Evolutionary conservation across 768 basidiomycete species (phyloP), one percentile per base, ranked within the genome.

Genomic region (Suillus fuscotomentosus): DNA sequence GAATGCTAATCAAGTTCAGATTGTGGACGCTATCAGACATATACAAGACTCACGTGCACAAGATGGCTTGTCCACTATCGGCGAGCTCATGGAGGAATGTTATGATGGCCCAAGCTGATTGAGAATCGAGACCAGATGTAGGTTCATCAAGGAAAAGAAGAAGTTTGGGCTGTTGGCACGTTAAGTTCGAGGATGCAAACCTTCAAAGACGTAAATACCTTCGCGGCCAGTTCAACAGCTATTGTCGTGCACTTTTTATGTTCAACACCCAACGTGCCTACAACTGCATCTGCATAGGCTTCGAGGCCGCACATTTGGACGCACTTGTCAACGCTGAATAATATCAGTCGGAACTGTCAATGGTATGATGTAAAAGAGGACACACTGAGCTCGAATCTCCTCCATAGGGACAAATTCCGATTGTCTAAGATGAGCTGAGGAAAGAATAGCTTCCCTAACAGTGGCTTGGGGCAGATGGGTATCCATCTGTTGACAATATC

Each of bases 71-170:
- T 1, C 94, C 94, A 66, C 84, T 86, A 64, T 90, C 84, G 9
- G 93, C 92, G 38, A 95, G 85, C 54, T 87, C 83, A 11, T 88
- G 82, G 53, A 95, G 78, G 79, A 95, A 92, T 2, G 81, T 77
- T 61, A 93, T 78, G 66, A 94, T 92, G 5, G 88, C 88, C 91
- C 92, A 92, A 3, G 93, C 92, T 61, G 88, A 90, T 74, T 94
- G 92, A 3, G 92, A 93, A 73, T 94, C 92, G 17, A 95, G 80
- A 41, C 94, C 93, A 31, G 91, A 89, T 0, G 94, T 96, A 0
- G 95, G 95, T 73, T 96, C 94, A 71, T 95, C 94, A 42, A 94
- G 77, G 81, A 96, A 95, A 20, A 96, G 82, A 0, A 97, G 80
- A 0, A 95, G 79, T 72, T 86, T 86, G 1, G 93, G 94, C 88